These are phyloP conservation scores for Cercospora berteroae DNA, from an alignment of 2,329 filamentous ascomycete species.

Conservation along the genomic window DNA sequence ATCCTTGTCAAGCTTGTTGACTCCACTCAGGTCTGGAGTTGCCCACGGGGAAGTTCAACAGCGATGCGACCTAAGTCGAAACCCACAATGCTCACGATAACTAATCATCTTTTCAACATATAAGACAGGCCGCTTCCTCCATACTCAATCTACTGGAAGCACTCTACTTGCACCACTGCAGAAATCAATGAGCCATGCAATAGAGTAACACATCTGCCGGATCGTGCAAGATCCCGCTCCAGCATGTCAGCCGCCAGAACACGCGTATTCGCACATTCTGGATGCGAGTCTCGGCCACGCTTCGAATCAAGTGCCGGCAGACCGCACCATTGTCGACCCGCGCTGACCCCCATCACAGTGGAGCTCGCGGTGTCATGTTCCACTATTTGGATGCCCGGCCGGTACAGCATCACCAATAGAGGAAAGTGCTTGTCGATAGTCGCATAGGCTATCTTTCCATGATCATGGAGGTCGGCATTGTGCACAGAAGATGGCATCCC, in stretches of 20 bases:
- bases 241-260: background rate
- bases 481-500: background rate
- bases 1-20: background rate
- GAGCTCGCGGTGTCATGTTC: background rate
- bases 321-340: background rate
- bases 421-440: background rate
- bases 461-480: background rate
- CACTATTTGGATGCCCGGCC: background rate
- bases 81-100: background rate
- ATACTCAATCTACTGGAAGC: background rate
- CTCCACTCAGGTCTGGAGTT: constrained; percentile 4
- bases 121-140: background rate
- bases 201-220: background rate
- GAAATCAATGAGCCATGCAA: background rate
- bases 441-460: background rate
- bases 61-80: background rate
- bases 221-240: background rate
- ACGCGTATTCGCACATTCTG: background rate
- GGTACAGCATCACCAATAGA: background rate
- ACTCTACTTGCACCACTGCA: background rate
- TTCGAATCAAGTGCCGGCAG: background rate
- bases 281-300: background rate
- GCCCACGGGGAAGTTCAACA: constrained; percentile 7
- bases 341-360: background rate
- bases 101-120: background rate